These are phyloP conservation scores for Gillenia trifoliata DNA, from an alignment of 306 rosid species.

Conservation along the genomic window DNA sequence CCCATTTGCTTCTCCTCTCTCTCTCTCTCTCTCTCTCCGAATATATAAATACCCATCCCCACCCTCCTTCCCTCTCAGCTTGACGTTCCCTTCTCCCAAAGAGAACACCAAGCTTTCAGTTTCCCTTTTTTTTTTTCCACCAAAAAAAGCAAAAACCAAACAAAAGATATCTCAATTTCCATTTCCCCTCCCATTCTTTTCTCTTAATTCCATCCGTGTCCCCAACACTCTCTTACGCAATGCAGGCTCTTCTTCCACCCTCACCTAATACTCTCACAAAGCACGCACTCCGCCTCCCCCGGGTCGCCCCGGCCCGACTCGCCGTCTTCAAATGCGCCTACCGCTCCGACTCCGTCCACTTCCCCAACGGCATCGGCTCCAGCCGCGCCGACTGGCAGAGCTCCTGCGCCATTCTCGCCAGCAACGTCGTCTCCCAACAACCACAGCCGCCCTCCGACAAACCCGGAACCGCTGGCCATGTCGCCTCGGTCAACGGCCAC, in stretches of 20 bases:
- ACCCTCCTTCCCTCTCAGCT: conserved; percentile 48
- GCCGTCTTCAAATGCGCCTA: conserved; percentile 39
- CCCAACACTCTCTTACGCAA: neutral
- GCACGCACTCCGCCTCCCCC: neutral
- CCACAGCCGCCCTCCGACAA: conserved; percentile 35
- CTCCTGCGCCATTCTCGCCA: conserved; percentile 79
- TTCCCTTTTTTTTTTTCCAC: too few species aligned
- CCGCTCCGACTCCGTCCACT: conserved; percentile 39
- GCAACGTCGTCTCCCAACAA: conserved; percentile 65
- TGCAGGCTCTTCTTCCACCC: conserved; percentile 57
- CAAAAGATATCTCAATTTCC: neutral
- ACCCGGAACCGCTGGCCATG: conserved; percentile 20
- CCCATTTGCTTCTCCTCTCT: neutral
- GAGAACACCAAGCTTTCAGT: conserved; percentile 60
- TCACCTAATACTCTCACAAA: conserved; percentile 33
- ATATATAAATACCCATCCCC: conserved; percentile 37
- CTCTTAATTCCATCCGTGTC: neutral
- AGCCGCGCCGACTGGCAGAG: conserved; percentile 86
- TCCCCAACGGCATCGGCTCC: conserved; percentile 38
- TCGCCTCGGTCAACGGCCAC: conserved; percentile 70
- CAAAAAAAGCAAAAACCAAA: neutral
- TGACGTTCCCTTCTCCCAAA: conserved; percentile 50
- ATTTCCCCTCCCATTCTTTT: neutral
- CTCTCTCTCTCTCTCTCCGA: neutral
- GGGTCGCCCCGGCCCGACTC: conserved; percentile 25